phyloP scores from a whole-genome alignment of 192 early-diverging fungal species.

The Allomyces macrogynus region DNA sequence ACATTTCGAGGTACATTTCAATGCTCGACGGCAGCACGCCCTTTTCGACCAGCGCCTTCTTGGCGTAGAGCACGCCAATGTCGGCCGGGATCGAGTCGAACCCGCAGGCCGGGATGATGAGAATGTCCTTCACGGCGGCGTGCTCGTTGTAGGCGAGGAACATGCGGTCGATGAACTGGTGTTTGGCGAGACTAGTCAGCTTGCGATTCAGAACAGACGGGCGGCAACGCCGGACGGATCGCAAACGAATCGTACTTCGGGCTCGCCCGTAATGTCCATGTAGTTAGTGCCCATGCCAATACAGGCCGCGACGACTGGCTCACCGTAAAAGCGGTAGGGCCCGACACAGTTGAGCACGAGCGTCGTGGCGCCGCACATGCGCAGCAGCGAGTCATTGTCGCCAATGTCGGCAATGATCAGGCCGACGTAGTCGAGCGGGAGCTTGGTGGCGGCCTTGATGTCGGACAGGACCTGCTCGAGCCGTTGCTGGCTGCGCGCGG shows the following conservation, averaged over 20 bases:
- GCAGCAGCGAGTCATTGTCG: too few relatives aligned
- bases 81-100: conserved; percentile 46
- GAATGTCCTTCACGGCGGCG: conserved; percentile 21
- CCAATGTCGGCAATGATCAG: too few relatives aligned
- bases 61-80: conserved; percentile 36
- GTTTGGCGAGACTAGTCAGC: too few relatives aligned
- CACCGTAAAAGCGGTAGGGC: conserved; percentile 43
- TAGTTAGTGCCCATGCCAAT: conserved; percentile 28
- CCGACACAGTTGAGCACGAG: conserved; percentile 39
- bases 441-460: conserved; percentile 1
- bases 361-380: too few relatives aligned
- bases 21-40: conserved; percentile 23
- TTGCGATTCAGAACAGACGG: too few relatives aligned
- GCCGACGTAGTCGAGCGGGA: conserved; percentile 1
- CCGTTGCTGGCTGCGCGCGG: conserved; percentile 5
- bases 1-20: conserved; percentile 34
- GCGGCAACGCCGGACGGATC: too few relatives aligned
- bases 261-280: conserved; percentile 38
- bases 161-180: conserved; percentile 30
- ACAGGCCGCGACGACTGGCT: conserved; percentile 38
- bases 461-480: conserved; percentile 6
- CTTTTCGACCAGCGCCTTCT: conserved; percentile 18
- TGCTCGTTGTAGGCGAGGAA: conserved; percentile 25
- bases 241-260: conserved; percentile 12
- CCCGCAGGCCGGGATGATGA: conserved; percentile 42